Evolutionary conservation across 2,329 filamentous ascomycete species (phyloP), one percentile per base, ranked within the genome.

Genomic region (Colletotrichum salicis): DNA sequence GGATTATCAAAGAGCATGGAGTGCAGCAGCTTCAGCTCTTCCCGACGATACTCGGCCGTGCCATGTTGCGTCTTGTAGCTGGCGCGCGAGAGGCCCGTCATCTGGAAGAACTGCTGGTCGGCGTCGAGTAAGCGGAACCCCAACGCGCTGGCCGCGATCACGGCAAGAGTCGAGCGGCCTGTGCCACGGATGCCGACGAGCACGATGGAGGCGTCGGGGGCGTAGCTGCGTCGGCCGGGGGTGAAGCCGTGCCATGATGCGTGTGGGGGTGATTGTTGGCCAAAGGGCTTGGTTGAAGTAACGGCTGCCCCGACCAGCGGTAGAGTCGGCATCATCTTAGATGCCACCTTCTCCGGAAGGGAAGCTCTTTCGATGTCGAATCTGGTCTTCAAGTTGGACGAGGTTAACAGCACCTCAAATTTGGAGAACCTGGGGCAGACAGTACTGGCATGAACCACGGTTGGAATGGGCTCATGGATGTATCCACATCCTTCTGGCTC

Each of bases 121-220:
- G 91, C 86, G 73, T 94, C 93, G 62, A 95, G 83, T 2, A 94
- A 84, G 64, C 89, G 89, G 48, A 91, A 86, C 65, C 90, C 89
- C 78, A 93, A 89, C 57, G 92, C 91, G 11, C 90, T 90, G 0
- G 92, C 92, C 5, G 92, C 91, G 73, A 95, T 94, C 56, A 95
- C 88, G 12, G 91, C 93, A 15, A 95, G 83, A 2, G 91, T 94
- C 3, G 92, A 92, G 79, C 94, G 95, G 19, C 93, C 93, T 4
- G 91, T 89, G 15, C 93, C 93, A 13, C 91, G 89, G 68, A 94
- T 90, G 1, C 93, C 93, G 22, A 93, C 87, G 24, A 95, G 84
- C 6, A 94, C 88, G 65, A 95, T 89, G 1, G 93, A 94, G 1
- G 91, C 90, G 83, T 93, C 87, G 35, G 67, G 27, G 24, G 52